Evolutionary conservation across 768 basidiomycete genomes (phyloP).

Genomic region (Boletus speciosus): DNA sequence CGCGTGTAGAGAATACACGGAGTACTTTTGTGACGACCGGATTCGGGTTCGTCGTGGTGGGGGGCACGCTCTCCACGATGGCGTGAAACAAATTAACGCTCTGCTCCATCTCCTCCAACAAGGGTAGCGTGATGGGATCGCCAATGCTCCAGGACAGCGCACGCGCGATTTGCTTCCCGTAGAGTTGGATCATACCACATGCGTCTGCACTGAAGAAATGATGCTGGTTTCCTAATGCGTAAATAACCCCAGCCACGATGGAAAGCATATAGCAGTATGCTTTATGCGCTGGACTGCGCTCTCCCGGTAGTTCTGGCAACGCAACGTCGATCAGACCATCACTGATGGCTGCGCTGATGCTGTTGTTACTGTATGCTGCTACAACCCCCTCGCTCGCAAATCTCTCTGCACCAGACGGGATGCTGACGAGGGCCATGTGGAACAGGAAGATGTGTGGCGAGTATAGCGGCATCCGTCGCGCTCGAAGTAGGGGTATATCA

Average conservation of each 20-base stretch:
- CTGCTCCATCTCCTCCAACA: slow-evolving; percentile 81
- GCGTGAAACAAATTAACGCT: slow-evolving; percentile 75
- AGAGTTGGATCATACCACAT: slow-evolving; percentile 81
- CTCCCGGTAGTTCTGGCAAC: slow-evolving; percentile 66
- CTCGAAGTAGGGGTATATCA: slow-evolving; percentile 58
- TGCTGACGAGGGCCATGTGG: slow-evolving; percentile 79
- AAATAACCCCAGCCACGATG: slow-evolving; percentile 70
- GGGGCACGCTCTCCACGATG: slow-evolving; percentile 49
- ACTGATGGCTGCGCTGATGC: slow-evolving; percentile 72
- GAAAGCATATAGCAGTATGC: slow-evolving; percentile 84
- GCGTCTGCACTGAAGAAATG: slow-evolving; percentile 84
- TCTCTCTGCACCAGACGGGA: slow-evolving; percentile 76
- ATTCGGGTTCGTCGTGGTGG: slow-evolving; percentile 17
- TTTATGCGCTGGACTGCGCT: slow-evolving; percentile 74
- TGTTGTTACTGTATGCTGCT: slow-evolving; percentile 79
- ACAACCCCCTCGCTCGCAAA: slow-evolving; percentile 82
- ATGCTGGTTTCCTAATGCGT: slow-evolving; percentile 57
- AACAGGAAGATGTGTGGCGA: slow-evolving; percentile 78
- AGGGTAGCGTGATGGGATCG: slow-evolving; percentile 69
- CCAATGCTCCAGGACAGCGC: slow-evolving; percentile 82
- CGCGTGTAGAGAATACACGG: slow-evolving; percentile 62
- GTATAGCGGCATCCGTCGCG: slow-evolving; percentile 66
- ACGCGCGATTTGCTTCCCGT: slow-evolving; percentile 72
- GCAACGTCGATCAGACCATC: slow-evolving; percentile 66
- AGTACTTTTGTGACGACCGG: slow-evolving; percentile 63